phyloP scores from a whole-genome alignment of 768 basidiomycete genomes.

The Hemileccinum impolitum region DNA sequence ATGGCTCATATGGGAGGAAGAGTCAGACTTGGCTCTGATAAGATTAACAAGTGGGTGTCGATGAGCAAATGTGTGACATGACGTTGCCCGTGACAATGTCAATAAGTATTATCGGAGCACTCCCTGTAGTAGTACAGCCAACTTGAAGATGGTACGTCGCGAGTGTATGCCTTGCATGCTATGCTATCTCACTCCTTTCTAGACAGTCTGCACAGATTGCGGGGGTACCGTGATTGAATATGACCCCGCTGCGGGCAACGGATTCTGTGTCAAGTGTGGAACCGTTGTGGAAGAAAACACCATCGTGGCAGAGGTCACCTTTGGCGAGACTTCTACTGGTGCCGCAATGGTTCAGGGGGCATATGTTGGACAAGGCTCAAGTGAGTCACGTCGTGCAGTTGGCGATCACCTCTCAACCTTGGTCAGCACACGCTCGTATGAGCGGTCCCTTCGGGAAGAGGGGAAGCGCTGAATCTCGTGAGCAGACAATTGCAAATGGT shows the following conservation, averaged over 20 bases:
- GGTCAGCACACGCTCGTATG: conserved; percentile 74
- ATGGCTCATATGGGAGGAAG: conserved; percentile 34
- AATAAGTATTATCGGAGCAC: not conserved
- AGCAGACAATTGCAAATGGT: conserved; percentile 92
- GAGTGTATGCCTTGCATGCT: not conserved
- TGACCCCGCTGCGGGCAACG: conserved; percentile 79
- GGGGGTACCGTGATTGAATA: conserved; percentile 85
- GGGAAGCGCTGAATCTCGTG: conserved; percentile 76
- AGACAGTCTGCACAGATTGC: conserved; percentile 73
- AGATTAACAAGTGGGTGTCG: not conserved
- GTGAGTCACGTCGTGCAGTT: conserved; percentile 46
- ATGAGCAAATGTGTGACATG: conserved; percentile 8
- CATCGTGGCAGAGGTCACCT: conserved; percentile 90
- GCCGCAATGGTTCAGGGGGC: conserved; percentile 95
- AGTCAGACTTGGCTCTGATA: not conserved
- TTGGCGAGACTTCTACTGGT: conserved; percentile 90
- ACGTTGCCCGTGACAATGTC: conserved; percentile 7
- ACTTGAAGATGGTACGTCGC: conserved; percentile 22
- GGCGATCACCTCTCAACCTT: not conserved
- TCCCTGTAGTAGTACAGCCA: not conserved
- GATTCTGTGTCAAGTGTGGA: conserved; percentile 82
- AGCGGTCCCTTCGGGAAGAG: conserved; percentile 79
- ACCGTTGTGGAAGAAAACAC: conserved; percentile 91
- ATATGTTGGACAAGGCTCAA: conserved; percentile 87
- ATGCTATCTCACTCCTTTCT: conserved; percentile 1